A percentile compares a stretch with the other conserved stretches of the same genome.
Evolutionary conservation across 352 stramenopile species (phyloP).

Genomic region (Pythium grandisporangium): DNA sequence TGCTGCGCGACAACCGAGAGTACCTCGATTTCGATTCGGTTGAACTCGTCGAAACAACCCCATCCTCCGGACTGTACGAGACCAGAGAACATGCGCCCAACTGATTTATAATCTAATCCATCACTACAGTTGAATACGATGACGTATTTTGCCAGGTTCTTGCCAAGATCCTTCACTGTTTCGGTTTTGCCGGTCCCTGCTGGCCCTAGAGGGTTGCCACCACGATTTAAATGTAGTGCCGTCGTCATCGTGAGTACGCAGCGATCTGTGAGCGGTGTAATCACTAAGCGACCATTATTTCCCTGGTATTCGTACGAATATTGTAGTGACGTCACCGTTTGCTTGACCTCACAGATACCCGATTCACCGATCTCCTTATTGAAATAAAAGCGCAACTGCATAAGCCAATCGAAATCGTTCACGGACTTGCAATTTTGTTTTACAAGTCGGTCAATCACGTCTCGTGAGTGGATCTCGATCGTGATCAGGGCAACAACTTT

Average conservation of each 20-base stretch:
- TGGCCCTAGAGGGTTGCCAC: conserved; percentile 87
- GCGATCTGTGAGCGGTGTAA: conserved; percentile 89
- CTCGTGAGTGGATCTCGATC: conserved; percentile 95
- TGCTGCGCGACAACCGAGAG: conserved; percentile 91
- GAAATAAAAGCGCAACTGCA: conserved; percentile 84
- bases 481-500: conserved; percentile 97
- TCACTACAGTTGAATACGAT: conserved; percentile 95
- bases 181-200: conserved; percentile 93
- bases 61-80: conserved; percentile 90
- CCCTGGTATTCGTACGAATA: conserved; percentile 85
- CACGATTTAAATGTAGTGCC: conserved; percentile 86
- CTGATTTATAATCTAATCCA: conserved; percentile 91
- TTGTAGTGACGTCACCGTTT: conserved; percentile 77
- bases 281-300: conserved; percentile 86
- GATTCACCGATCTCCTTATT: conserved; percentile 77
- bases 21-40: conserved; percentile 95
- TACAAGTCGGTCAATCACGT: conserved; percentile 93
- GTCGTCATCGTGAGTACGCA: conserved; percentile 92
- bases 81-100: conserved; percentile 90
- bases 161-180: conserved; percentile 92
- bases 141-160: conserved; percentile 91
- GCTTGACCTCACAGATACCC: conserved; percentile 81
- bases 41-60: conserved; percentile 95
- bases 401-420: conserved; percentile 90
- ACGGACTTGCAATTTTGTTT: conserved; percentile 89